Base-by-base conservation (phyloP, 2,329 filamentous ascomycete genomes). In the Aureobasidium sp. region DNA sequence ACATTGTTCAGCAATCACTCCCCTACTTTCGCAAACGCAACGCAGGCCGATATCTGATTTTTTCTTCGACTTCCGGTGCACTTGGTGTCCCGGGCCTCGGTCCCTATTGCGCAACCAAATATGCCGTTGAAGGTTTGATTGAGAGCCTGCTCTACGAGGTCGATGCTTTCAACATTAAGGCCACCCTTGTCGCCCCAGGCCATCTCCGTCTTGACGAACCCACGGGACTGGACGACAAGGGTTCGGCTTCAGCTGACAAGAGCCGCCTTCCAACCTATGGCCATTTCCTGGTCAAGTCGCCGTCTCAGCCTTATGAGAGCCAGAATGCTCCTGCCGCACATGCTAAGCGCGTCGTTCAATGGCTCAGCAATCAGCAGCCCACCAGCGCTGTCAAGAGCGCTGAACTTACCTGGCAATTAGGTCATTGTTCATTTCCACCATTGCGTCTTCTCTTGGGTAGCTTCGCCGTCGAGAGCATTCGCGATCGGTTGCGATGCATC, bases 101-200 rank as follows among this genome's bases (percentile, higher is more conserved):
- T 0, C 93, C 93, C 0, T 97, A 96, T 71, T 97, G 93, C 74
- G 94, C 94, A 1, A 96, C 91, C 16, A 99, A 97, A 73, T 97
- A 97, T 75, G 94, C 94, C 0, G 91, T 96, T 4, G 94, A 99
- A 72, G 94, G 93, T 0, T 79, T 99, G 59, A 91, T 97, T 67
- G 94, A 99, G 75, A 92, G 90, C 16, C 93, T 99, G 89, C 82
- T 97, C 16, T 97, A 97, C 75, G 94, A 99, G 73, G 87, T 96
- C 41, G 92, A 97, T 66, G 78, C 81, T 0, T 97, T 96, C 76
- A 93, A 94, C 71, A 89, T 97, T 74, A 96, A 95, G 74, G 90
- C 90, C 0, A 97, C 93, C 2, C 82, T 99, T 6, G 92, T 97
- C 0, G 91, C 97, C 70, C 92, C 93, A 1, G 92, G 92, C 0